A percentile compares a stretch with the other conserved stretches of the same genome.
Conservation (phyloP, 179 eudicot species). For the Camellia oleifera region DNA sequence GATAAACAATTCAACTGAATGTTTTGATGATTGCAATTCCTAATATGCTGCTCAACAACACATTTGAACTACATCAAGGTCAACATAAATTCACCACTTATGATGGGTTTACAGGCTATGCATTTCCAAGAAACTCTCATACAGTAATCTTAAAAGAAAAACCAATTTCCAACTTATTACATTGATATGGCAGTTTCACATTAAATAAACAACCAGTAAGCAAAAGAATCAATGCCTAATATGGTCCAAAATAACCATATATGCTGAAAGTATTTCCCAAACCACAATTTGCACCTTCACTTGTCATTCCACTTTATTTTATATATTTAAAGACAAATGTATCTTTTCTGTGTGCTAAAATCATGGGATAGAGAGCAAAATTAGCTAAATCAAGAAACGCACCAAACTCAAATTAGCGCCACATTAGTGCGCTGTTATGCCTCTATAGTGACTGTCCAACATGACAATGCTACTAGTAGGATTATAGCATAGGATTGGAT, state of each 20-base stretch:
- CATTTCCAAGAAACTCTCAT: neutral
- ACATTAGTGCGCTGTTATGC: neutral
- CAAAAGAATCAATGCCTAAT: neutral
- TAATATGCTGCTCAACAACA: neutral
- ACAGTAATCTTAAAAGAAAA: neutral
- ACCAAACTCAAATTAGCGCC: neutral
- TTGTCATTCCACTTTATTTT: neutral
- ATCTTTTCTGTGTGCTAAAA: neutral
- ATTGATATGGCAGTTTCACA: neutral
- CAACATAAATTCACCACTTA: neutral
- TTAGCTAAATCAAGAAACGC: constrained; percentile 1
- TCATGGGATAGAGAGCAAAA: neutral
- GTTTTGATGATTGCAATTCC: neutral
- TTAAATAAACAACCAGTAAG: neutral
- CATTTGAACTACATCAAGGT: neutral
- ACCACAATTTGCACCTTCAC: neutral
- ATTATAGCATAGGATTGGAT: no score
- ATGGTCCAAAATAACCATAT: neutral
- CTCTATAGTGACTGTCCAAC: neutral
- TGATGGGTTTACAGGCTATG: no score
- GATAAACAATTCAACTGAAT: neutral
- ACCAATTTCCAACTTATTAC: neutral
- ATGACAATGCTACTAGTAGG: neutral
- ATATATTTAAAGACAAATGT: neutral
- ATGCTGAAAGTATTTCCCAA: neutral